Evolutionary conservation across 1,284 basidiomycete genomes (phyloP).

Genomic region (Trametes polyzona): DNA sequence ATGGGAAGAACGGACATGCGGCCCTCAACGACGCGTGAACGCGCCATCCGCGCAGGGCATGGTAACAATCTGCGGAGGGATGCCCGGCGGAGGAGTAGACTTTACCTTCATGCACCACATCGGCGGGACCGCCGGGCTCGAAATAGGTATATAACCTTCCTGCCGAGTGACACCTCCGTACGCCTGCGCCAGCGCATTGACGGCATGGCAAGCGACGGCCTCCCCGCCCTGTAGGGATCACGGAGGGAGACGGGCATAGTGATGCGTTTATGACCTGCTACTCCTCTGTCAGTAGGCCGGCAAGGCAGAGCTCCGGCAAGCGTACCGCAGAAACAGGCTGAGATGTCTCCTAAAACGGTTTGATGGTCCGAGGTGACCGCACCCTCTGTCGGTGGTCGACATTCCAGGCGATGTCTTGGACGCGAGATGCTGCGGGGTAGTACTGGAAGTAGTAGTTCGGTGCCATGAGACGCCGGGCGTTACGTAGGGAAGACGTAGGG

Average conservation of each 20-base stretch:
- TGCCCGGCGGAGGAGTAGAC: constrained; percentile 7
- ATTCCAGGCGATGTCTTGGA: background rate
- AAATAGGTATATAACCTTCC: background rate
- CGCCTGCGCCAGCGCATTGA: background rate
- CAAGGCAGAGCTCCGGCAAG: background rate
- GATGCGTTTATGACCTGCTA: background rate
- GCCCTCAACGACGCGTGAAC: background rate
- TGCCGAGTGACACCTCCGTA: background rate
- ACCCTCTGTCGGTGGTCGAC: background rate
- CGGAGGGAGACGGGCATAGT: background rate
- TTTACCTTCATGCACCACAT: constrained; percentile 4
- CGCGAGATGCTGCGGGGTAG: background rate
- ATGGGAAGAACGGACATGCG: background rate
- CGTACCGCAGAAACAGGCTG: background rate
- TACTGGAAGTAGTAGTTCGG: background rate
- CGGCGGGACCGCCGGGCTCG: background rate
- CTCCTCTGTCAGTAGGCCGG: background rate
- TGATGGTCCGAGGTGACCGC: background rate
- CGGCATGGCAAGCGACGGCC: background rate
- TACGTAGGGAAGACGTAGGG: background rate
- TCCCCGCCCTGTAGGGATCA: no score
- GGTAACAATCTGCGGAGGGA: background rate
- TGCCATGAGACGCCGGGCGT: background rate
- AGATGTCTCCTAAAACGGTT: background rate
- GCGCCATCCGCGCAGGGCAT: background rate